Evolutionary conservation across 2,329 filamentous ascomycete genomes (phyloP), one percentile per base, ranked within the genome.

Genomic region (Neofusicoccum cordaticola): DNA sequence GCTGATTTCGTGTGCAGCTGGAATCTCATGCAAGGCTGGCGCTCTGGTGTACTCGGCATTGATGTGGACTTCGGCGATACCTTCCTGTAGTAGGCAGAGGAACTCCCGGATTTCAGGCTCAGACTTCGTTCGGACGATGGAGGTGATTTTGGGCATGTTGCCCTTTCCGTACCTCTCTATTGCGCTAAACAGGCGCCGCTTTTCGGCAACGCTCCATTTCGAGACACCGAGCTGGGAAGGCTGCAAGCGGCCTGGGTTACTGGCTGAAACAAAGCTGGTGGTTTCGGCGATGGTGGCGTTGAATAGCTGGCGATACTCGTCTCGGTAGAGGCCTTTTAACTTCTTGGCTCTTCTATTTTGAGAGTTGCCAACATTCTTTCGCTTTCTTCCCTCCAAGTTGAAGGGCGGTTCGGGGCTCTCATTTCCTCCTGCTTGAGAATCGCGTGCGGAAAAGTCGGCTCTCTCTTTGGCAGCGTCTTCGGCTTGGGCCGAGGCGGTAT

Each of bases 91-190:
- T 0, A 90, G 74, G 6, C 80, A 71, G 4, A 96, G 74, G 72
- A 93, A 93, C 58, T 90, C 85, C 34, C 84, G 83, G 39, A 95
- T 86, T 76, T 97, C 92, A 8, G 89, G 73, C 68, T 87, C 84
- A 65, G 87, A 89, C 77, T 98, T 98, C 39, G 86, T 89, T 0
- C 81, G 81, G 15, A 97, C 80, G 0, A 84, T 81, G 8, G 77
- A 71, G 1, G 91, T 83, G 63, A 97, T 89, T 1, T 83, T 85
- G 1, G 77, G 77, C 0, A 90, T 70, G 66, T 92, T 81, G 69
- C 87, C 84, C 60, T 80, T 84, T 0, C 92, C 92, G 2, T 90
- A 81, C 0, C 85, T 85, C 1, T 83, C 81, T 2, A 96, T 75
- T 0, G 86, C 84, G 13, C 84, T 80, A 73, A 92, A 96, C 65